Evolutionary conservation across 768 basidiomycete species (phyloP), one percentile per base, ranked within the genome.

Genomic region (Jaapia argillacea): DNA sequence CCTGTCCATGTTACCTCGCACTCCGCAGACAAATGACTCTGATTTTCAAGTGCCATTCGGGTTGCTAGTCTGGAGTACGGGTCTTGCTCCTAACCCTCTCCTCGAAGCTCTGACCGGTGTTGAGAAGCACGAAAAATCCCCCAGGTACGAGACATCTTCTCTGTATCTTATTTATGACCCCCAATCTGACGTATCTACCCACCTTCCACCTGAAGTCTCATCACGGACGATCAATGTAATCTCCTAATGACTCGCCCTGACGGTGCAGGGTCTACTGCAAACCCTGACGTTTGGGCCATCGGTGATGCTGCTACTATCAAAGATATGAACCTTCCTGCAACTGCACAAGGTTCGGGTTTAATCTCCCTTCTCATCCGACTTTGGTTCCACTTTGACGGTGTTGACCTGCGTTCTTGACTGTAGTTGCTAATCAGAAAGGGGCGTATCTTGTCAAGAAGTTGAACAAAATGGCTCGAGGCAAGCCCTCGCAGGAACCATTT

Each of bases 31-130:
- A 36, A 5, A 46, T 41, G 27, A 41, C 44, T 40, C 39, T 10
- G 16, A 37, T 12, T 23, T 24, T 24, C 10, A 46, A 87, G 87
- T 88, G 27, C 79, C 77, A 4, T 86, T 82, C 58, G 88, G 90
- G 21, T 65, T 92, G 18, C 71, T 88, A 7, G 86, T 92, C 13
- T 92, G 89, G 89, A 83, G 80, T 47, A 92, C 90, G 2, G 90
- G 89, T 2, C 67, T 92, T 2, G 73, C 85, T 4, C 77, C 86
- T 3, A 92, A 91, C 56, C 88, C 90, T 5, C 64, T 92, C 22
- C 72, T 91, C 41, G 61, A 71, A 46, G 68, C 72, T 0, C 73
- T 88, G 38, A 58, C 63, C 5, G 76, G 72, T 37, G 65, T 81
- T 2, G 65, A 70, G 54, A 87, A 86, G 54, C 68, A 86, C 46